phyloP scores from a whole-genome alignment of 2,329 filamentous ascomycete genomes.

The Trichocomaceae sp. region DNA sequence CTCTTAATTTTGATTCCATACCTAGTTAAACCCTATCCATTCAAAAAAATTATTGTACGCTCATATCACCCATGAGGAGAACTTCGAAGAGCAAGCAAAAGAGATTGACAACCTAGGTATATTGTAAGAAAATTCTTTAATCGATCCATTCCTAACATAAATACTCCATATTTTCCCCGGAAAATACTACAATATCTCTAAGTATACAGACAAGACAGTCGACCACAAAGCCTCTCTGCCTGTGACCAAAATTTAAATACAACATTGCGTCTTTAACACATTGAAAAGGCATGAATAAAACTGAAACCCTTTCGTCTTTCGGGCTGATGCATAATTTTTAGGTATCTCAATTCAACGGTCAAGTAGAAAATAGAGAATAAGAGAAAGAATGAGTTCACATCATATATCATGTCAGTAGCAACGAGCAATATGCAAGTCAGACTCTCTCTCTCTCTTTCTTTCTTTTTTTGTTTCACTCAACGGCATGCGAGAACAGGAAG shows the following conservation, averaged over 20 bases:
- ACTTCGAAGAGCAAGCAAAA: neutral
- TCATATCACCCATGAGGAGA: neutral
- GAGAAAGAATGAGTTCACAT: neutral
- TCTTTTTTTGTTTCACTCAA: slow-evolving; percentile 19
- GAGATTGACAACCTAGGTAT: neutral
- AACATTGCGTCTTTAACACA: neutral
- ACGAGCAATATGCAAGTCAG: neutral
- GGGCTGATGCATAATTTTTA: neutral
- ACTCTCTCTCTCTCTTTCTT: too few relatives aligned
- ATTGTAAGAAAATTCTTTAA: neutral
- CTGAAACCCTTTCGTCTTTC: neutral
- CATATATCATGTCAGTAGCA: neutral
- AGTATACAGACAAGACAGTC: too few relatives aligned
- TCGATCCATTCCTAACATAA: neutral
- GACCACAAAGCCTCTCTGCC: neutral
- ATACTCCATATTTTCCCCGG: neutral
- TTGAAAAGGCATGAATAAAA: neutral
- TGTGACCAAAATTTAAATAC: neutral
- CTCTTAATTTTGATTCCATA: neutral
- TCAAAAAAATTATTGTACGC: neutral
- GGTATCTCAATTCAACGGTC: neutral
- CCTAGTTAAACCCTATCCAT: neutral
- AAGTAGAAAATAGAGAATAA: neutral
- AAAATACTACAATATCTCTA: neutral
- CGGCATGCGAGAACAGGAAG: slow-evolving; percentile 46